A percentile compares a stretch with the other conserved stretches of the same genome.
These are phyloP conservation scores for Bryoerythrophyllum caledonicum DNA, from an alignment of 225 moss, liverwort and hornwort species.

Conservation along the genomic window DNA sequence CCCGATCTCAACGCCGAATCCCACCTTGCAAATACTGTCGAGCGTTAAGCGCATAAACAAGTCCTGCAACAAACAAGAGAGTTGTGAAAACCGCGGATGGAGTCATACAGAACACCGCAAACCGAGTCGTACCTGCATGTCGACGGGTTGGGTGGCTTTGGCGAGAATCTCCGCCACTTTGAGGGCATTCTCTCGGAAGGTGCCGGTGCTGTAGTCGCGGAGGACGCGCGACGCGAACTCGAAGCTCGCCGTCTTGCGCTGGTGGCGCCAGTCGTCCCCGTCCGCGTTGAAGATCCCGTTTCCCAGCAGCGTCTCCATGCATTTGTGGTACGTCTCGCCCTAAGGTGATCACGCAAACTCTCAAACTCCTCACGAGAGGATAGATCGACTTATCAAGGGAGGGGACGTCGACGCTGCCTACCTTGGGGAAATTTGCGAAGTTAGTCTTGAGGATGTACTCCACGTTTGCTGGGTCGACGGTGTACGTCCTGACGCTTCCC, in stretches of 20 bases:
- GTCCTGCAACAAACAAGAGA: no score
- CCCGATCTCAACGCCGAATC: conserved; percentile 59
- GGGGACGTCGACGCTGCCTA: neutral
- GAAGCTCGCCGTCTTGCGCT: conserved; percentile 58
- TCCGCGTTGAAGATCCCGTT: conserved; percentile 62
- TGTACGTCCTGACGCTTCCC: conserved; percentile 43
- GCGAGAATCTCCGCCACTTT: conserved; percentile 46
- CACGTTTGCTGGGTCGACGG: conserved; percentile 52
- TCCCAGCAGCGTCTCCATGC: conserved; percentile 52
- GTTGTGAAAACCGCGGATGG: no score
- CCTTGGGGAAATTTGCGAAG: conserved; percentile 60
- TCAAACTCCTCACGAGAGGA: neutral
- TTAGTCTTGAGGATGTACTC: conserved; percentile 66
- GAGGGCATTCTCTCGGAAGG: conserved; percentile 47
- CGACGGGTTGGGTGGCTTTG: conserved; percentile 18
- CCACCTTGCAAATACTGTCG: conserved; percentile 72
- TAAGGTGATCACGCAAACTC: neutral
- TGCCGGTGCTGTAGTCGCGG: conserved; percentile 51
- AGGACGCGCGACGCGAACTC: conserved; percentile 58
- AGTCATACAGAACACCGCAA: no score
- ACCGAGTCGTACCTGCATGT: no score
- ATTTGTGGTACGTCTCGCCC: conserved; percentile 44
- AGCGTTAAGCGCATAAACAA: conserved; percentile 61
- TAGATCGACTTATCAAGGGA: neutral
- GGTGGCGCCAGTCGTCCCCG: conserved; percentile 61